Base-by-base conservation (phyloP, 352 stramenopile species). In the Pythium folliculosum region DNA sequence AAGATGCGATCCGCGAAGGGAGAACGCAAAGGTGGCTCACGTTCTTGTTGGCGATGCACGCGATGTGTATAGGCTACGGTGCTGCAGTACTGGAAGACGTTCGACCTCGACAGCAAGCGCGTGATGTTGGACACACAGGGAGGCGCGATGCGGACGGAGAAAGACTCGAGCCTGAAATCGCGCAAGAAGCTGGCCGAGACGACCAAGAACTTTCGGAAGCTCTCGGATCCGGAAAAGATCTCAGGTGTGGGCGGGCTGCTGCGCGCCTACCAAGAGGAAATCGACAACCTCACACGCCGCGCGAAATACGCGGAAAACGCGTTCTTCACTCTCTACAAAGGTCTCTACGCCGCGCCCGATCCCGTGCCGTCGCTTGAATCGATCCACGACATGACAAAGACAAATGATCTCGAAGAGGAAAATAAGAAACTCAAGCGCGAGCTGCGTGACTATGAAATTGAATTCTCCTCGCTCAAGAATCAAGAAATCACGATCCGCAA, bases 401-500 rank as follows among this genome's bases (percentile, higher is more conserved):
- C 91, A n/a, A 88, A 88, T 23, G 80, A 94, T 16, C 87, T 98
- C 51, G 81, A 96, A 58, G 89, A 96, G 37, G 90, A 98, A 71
- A 97, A 98, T 66, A 89, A 91, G 63, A 88, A 92, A 58, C 74
- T 99, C 12, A 84, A 92, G 45, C 73, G 78, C 25, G 94, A 98
- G 62, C 77, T 99, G 5, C 85, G 88, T 16, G 91, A 98, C 40
- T 98, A 97, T 65, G 91, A 98, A 76, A 77, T 92, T 17, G 96
- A 99, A 69, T 98, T 98, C 72, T 85, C 88, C 3, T 86, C 77
- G 51, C 77, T 99, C 0, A 98, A 98, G 78, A 98, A 99, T 77
- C 95, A 99, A 72, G 95, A 98, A 57, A 98, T 99, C 66, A 98
- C 95, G 43, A 98, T 99, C 75, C 88, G 93, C 4, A 97, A 97